Conservation (phyloP, 441 rosid species). For the Populus hybrid region DNA sequence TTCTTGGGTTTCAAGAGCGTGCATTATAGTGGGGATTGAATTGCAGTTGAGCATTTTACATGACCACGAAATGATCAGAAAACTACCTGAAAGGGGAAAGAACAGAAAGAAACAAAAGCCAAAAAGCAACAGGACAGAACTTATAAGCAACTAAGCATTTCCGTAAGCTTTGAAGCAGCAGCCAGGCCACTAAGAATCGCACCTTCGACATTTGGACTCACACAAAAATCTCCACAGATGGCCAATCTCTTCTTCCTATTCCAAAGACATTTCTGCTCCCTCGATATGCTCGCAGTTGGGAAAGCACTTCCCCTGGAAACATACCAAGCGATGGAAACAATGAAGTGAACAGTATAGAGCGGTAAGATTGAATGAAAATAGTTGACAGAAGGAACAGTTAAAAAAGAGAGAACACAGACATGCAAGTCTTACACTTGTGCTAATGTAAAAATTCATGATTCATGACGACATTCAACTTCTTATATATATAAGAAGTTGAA, state of each 20-base stretch:
- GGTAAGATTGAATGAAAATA: not conserved
- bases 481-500: no score
- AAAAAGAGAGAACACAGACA: not conserved
- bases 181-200: conserved; percentile 73
- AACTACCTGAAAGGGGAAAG: not conserved
- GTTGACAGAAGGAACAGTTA: not conserved
- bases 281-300: conserved; percentile 56
- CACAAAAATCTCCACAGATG: conserved; percentile 76
- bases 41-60: not conserved
- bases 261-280: conserved; percentile 70
- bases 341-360: not conserved
- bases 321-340: no score
- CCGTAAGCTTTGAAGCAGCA: conserved; percentile 61
- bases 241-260: conserved; percentile 45
- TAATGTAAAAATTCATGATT: no score
- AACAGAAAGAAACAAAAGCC: not conserved
- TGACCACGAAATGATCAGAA: not conserved
- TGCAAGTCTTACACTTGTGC: no score
- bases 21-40: no score
- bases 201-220: conserved; percentile 68
- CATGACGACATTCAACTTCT: no score
- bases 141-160: conserved; percentile 38
- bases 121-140: not conserved
- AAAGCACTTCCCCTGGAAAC: conserved; percentile 74
- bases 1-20: no score